A percentile compares a stretch with the other conserved stretches of the same genome.
These are phyloP conservation scores for Candida pseudoglaebosa DNA, from an alignment of 805 yeast species.

Conservation along the genomic window DNA sequence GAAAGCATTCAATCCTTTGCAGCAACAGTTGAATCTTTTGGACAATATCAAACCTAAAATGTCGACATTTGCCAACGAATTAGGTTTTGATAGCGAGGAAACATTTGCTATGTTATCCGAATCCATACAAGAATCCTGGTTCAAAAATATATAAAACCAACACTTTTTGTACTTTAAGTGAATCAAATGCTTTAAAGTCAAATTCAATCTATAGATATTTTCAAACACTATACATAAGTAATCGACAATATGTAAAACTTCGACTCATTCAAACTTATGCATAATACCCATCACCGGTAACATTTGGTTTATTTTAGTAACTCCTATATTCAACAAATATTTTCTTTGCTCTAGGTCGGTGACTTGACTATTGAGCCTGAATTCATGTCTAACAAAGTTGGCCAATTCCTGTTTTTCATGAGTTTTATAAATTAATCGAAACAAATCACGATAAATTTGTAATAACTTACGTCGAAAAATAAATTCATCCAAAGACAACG, in stretches of 20 bases:
- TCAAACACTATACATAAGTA: not conserved
- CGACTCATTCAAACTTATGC: not conserved
- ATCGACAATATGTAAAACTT: not conserved
- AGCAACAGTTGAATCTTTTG: slow-evolving; percentile 10
- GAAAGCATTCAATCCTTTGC: slow-evolving; percentile 7
- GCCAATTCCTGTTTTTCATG: slow-evolving; percentile 36
- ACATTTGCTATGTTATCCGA: slow-evolving; percentile 11
- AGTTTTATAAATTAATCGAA: slow-evolving; percentile 30
- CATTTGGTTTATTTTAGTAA: slow-evolving; percentile 23
- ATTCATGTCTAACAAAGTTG: slow-evolving; percentile 30
- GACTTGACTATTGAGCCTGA: slow-evolving; percentile 21
- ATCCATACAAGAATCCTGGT: slow-evolving; percentile 7
- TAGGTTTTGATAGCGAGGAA: slow-evolving; percentile 7
- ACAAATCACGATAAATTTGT: slow-evolving; percentile 29
- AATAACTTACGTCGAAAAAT: slow-evolving; percentile 32
- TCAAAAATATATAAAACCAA: slow-evolving; percentile 6
- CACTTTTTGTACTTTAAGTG: slow-evolving; percentile 8
- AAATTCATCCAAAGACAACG: slow-evolving; percentile 35
- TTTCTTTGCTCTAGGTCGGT: slow-evolving; percentile 33
- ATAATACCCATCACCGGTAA: slow-evolving; percentile 18
- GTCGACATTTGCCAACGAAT: not conserved
- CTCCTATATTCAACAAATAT: slow-evolving; percentile 34
- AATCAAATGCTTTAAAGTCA: not conserved
- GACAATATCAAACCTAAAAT: slow-evolving; percentile 7
- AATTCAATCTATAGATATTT: no score